Conservation (phyloP, 352 stramenopile species). For the Pythium grandisporangium region DNA sequence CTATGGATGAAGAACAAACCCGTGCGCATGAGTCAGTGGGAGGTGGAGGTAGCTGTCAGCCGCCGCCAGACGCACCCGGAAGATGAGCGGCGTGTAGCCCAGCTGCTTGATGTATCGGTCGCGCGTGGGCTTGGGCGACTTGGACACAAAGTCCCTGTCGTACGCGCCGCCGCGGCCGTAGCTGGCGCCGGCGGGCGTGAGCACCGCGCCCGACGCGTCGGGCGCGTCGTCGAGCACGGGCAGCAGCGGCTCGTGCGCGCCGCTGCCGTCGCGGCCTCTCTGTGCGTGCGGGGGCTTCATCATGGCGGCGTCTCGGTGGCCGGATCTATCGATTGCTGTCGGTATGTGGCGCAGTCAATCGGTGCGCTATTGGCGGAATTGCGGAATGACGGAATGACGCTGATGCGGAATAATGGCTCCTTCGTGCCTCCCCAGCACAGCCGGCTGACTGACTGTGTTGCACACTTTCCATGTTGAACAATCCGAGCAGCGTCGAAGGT, state of each 20-base stretch:
- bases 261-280: slow-evolving; percentile 3
- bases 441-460: too few relatives aligned
- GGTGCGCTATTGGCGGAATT: too few relatives aligned
- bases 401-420: too few relatives aligned
- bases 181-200: background rate
- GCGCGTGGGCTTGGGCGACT: slow-evolving; percentile 32
- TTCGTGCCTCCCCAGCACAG: too few relatives aligned
- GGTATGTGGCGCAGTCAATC: too few relatives aligned
- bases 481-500: too few relatives aligned
- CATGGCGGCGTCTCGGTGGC: too few relatives aligned
- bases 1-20: slow-evolving; percentile 9
- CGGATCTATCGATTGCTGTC: too few relatives aligned
- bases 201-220: slow-evolving; percentile 11
- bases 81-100: slow-evolving; percentile 74
- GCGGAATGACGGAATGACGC: too few relatives aligned
- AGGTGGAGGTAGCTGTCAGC: too few relatives aligned
- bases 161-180: slow-evolving; percentile 8
- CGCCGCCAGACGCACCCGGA: slow-evolving; percentile 39
- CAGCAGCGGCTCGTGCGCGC: slow-evolving; percentile 40
- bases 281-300: background rate
- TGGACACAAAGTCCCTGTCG: slow-evolving; percentile 10
- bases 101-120: slow-evolving; percentile 68
- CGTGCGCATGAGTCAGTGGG: too few relatives aligned
- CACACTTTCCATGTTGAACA: too few relatives aligned
- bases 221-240: slow-evolving; percentile 14